These are phyloP conservation scores for Coprinopsis marcescibilis DNA, from an alignment of 768 basidiomycete genomes.

Conservation along the genomic window DNA sequence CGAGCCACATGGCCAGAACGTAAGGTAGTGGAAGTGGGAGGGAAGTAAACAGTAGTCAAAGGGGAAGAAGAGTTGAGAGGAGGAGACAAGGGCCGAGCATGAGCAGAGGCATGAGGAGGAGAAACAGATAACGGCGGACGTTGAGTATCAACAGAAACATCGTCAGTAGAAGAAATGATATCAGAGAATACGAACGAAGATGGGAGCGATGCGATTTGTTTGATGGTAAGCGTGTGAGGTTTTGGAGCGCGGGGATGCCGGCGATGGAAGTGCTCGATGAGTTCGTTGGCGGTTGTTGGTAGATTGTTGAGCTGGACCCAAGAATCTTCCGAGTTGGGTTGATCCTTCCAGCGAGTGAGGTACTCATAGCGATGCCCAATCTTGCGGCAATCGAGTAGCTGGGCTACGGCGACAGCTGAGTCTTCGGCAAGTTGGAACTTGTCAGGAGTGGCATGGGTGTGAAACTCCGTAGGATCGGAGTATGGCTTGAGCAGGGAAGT, in stretches of 20 bases:
- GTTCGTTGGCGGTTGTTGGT: slow-evolving; percentile 22
- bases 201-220: not conserved
- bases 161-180: no score
- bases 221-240: slow-evolving; percentile 19
- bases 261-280: slow-evolving; percentile 29
- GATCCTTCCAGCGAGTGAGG: slow-evolving; percentile 23
- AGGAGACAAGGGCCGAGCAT: not conserved
- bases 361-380: slow-evolving; percentile 32
- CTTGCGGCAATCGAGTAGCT: slow-evolving; percentile 27
- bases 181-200: not conserved
- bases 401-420: slow-evolving; percentile 16
- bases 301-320: slow-evolving; percentile 33
- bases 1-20: not conserved
- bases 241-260: slow-evolving; percentile 24
- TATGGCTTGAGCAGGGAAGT: slow-evolving; percentile 20
- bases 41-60: not conserved
- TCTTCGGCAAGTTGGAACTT: slow-evolving; percentile 18
- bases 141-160: no score
- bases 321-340: slow-evolving; percentile 24
- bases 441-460: slow-evolving; percentile 19
- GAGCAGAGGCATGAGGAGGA: not conserved
- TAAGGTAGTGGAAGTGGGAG: not conserved
- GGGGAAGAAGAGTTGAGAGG: not conserved
- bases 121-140: no score
- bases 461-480: slow-evolving; percentile 26